Evolutionary conservation across 495 filamentous ascomycete genomes (phyloP).

Genomic region (Trypethelium eluteriae): DNA sequence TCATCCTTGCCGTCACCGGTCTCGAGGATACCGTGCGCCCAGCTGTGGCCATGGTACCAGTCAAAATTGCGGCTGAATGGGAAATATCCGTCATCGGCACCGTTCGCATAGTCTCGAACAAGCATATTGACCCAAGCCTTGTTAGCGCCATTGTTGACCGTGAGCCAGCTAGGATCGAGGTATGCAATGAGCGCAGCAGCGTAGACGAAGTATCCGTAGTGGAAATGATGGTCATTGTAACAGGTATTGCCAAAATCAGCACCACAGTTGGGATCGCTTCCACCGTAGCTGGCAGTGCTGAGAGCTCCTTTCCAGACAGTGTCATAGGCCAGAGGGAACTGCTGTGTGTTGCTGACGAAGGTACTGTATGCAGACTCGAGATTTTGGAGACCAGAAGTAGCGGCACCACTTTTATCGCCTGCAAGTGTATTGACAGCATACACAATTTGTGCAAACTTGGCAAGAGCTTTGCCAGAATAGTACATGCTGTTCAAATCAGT

Average conservation of each 20-base stretch:
- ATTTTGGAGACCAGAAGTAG: conserved; percentile 53
- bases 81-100: conserved; percentile 62
- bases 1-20: conserved; percentile 87
- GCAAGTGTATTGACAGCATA: conserved; percentile 62
- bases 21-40: conserved; percentile 92
- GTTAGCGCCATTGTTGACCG: conserved; percentile 43
- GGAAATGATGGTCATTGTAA: conserved; percentile 98
- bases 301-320: conserved; percentile 73
- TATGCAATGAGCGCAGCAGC: conserved; percentile 77
- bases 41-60: conserved; percentile 92
- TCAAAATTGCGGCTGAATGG: conserved; percentile 84
- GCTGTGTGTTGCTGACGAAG: conserved; percentile 70
- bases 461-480: conserved; percentile 72
- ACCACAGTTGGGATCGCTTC: conserved; percentile 7
- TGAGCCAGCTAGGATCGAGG: conserved; percentile 70
- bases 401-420: conserved; percentile 46
- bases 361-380: conserved; percentile 70
- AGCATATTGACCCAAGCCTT: conserved; percentile 69
- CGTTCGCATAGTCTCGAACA: conserved; percentile 57
- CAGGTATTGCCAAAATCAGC: conserved; percentile 72
- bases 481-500: conserved; percentile 86
- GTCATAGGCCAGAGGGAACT: conserved; percentile 62
- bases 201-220: conserved; percentile 83
- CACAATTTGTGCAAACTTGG: conserved; percentile 33
- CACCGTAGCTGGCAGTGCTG: conserved; percentile 64